These are phyloP conservation scores for Saturnispora quitensis DNA, from an alignment of 805 yeast species.

Conservation along the genomic window DNA sequence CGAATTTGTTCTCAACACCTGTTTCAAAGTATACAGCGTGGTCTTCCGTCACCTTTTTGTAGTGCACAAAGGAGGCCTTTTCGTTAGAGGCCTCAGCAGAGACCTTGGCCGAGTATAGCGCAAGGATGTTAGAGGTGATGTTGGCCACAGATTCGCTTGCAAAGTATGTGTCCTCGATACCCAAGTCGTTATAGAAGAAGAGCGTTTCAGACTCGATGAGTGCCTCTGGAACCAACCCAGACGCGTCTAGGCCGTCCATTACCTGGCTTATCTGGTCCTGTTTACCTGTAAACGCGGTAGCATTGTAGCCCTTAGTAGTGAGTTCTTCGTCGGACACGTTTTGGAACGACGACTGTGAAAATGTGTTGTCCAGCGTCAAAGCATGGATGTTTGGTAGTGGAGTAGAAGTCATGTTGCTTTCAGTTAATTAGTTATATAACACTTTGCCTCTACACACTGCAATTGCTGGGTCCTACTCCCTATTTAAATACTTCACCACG, in stretches of 20 bases:
- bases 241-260: slow-evolving; percentile 66
- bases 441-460: neutral
- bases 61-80: slow-evolving; percentile 46
- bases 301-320: slow-evolving; percentile 50
- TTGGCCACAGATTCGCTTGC: slow-evolving; percentile 75
- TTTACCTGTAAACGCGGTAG: slow-evolving; percentile 70
- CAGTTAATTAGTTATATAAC: too few species aligned
- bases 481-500: neutral
- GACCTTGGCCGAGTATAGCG: slow-evolving; percentile 86
- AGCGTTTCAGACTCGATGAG: slow-evolving; percentile 77
- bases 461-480: neutral
- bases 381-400: slow-evolving; percentile 12
- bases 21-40: slow-evolving; percentile 91
- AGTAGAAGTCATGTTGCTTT: neutral
- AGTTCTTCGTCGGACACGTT: slow-evolving; percentile 25
- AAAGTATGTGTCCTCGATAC: slow-evolving; percentile 88
- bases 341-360: slow-evolving; percentile 28
- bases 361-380: slow-evolving; percentile 29
- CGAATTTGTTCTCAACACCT: slow-evolving; percentile 41
- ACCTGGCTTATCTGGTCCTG: slow-evolving; percentile 74
- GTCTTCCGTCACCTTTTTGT: slow-evolving; percentile 69
- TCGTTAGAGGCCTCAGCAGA: slow-evolving; percentile 66
- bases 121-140: slow-evolving; percentile 76
- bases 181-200: slow-evolving; percentile 83
- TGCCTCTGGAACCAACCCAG: slow-evolving; percentile 84